Evolutionary conservation across 495 filamentous ascomycete species (phyloP).

Genomic region (Penicillium goetzii): DNA sequence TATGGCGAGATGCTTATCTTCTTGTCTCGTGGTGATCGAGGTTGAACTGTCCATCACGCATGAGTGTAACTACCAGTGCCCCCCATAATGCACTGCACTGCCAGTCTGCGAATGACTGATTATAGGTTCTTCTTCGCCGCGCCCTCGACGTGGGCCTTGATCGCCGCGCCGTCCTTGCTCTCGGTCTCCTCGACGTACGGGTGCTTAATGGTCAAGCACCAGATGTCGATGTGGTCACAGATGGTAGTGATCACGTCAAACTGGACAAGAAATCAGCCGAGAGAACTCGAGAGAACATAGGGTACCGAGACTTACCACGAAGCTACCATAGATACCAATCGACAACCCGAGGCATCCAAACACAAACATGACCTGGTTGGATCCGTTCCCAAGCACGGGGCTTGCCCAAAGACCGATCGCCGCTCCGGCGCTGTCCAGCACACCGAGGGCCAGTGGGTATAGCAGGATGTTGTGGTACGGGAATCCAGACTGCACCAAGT

Average conservation of each 20-base stretch:
- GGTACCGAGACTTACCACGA: conserved; percentile 63
- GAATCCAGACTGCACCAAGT: conserved; percentile 81
- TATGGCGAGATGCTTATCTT: not conserved
- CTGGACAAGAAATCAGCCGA: conserved; percentile 31
- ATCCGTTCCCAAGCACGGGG: conserved; percentile 66
- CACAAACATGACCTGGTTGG: conserved; percentile 83
- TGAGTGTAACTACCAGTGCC: conserved; percentile 1
- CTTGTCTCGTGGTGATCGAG: conserved; percentile 20
- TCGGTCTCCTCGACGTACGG: conserved; percentile 42
- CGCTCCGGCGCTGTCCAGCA: conserved; percentile 78
- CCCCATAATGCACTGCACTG: not conserved
- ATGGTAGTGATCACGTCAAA: conserved; percentile 94
- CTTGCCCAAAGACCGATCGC: conserved; percentile 76
- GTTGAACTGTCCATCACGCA: conserved; percentile 28
- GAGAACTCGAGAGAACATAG: not conserved
- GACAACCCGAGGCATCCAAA: conserved; percentile 80
- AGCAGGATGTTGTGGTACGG: conserved; percentile 81
- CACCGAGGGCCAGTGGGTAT: conserved; percentile 70
- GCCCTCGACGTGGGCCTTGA: conserved; percentile 30
- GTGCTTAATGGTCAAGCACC: conserved; percentile 94
- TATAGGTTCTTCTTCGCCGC: conserved; percentile 41
- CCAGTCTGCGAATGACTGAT: not conserved
- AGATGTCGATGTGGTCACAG: conserved; percentile 97
- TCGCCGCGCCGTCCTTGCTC: conserved; percentile 20
- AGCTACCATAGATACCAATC: conserved; percentile 90